A percentile compares a stretch with the other conserved stretches of the same genome.
These are phyloP conservation scores for Prunus mira DNA, from an alignment of 306 rosid genomes.

Conservation along the genomic window DNA sequence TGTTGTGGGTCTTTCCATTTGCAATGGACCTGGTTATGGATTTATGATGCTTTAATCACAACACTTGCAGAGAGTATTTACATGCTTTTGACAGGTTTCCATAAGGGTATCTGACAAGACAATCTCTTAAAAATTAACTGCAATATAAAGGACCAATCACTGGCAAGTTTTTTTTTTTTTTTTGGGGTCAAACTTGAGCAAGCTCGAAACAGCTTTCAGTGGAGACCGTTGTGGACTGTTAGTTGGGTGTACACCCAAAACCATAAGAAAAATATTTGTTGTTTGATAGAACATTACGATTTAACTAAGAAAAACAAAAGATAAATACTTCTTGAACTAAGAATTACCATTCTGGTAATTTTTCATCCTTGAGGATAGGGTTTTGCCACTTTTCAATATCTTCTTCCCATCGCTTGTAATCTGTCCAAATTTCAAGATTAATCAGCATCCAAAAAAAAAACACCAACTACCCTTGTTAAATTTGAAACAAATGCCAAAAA, in stretches of 20 bases:
- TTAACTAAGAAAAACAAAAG: constrained; percentile 16
- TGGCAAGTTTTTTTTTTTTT: neutral
- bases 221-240: neutral
- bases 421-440: constrained; percentile 43
- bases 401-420: constrained; percentile 95
- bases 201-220: neutral
- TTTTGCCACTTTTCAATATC: constrained; percentile 90
- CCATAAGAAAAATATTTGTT: neutral
- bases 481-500: neutral
- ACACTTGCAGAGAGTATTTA: neutral
- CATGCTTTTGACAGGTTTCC: too few relatives aligned
- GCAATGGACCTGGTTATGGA: neutral
- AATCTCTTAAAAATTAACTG: too few relatives aligned
- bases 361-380: constrained; percentile 78
- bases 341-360: constrained; percentile 86
- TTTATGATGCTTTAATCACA: neutral
- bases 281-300: neutral
- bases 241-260: neutral
- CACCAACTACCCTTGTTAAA: neutral
- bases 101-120: too few relatives aligned
- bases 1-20: neutral
- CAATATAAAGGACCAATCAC: neutral
- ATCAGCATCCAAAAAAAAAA: constrained; percentile 13
- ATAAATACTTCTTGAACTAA: constrained; percentile 7
- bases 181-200: neutral